These are phyloP conservation scores for Fusarium austroafricanum DNA, from an alignment of 2,329 filamentous ascomycete species.

Conservation along the genomic window DNA sequence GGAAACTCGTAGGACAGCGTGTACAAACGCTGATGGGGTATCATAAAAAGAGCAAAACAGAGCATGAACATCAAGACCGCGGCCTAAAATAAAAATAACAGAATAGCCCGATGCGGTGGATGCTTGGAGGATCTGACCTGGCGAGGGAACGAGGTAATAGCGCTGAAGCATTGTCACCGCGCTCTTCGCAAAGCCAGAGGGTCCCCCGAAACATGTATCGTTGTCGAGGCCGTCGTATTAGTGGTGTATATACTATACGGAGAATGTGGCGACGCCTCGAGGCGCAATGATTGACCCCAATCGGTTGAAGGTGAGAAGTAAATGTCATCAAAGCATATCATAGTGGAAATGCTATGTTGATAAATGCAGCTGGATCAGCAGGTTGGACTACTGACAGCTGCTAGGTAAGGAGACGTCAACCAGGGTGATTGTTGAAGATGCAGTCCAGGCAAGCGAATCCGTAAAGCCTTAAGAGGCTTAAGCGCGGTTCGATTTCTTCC, in stretches of 20 bases:
- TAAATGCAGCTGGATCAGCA: conserved; percentile 45
- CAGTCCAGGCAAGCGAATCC: conserved; percentile 16
- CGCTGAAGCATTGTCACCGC: conserved; percentile 64
- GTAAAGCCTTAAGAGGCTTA: conserved; percentile 23
- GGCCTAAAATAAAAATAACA: conserved; percentile 24
- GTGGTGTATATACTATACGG: background rate
- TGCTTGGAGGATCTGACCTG: conserved; percentile 9
- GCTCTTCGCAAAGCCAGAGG: conserved; percentile 41
- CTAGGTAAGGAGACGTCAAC: conserved; percentile 11
- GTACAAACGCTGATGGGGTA: conserved; percentile 61
- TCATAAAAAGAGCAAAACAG: conserved; percentile 50
- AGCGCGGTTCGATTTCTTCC: conserved; percentile 48
- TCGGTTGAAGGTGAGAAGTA: conserved; percentile 21
- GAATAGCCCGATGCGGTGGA: conserved; percentile 9
- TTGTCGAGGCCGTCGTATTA: conserved; percentile 49
- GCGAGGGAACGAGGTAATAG: conserved; percentile 54
- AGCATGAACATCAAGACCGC: conserved; percentile 36
- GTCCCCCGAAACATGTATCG: conserved; percentile 54
- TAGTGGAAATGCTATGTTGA: conserved; percentile 10
- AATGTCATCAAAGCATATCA: conserved; percentile 24
- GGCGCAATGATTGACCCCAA: conserved; percentile 1
- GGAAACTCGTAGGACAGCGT: conserved; percentile 57
- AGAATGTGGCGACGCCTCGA: background rate
- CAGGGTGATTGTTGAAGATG: conserved; percentile 49
- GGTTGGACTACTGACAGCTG: conserved; percentile 53